A percentile compares a stretch with the other conserved stretches of the same genome.
These are phyloP conservation scores for Auxenochlorella pyrenoidosa DNA, from an alignment of 139 green algal species.

Conservation along the genomic window DNA sequence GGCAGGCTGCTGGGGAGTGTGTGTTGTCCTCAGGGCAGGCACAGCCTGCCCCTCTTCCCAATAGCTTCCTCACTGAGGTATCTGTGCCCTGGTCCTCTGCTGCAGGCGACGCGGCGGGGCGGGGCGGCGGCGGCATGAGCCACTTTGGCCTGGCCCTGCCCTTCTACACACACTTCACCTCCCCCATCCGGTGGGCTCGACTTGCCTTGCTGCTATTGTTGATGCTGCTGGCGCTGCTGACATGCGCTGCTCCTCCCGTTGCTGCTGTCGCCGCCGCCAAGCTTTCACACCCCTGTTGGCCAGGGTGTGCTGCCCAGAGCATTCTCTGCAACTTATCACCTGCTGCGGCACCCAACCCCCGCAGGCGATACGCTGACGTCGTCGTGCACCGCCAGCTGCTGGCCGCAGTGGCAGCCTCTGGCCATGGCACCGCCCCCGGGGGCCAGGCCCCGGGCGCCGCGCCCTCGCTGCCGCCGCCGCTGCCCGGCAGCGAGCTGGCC, in stretches of 20 bases:
- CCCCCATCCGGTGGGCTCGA: constrained; percentile 71
- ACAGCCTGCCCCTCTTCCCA: no score
- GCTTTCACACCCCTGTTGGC: neutral
- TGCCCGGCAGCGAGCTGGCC: constrained; percentile 50
- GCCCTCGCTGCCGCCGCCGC: constrained; percentile 21
- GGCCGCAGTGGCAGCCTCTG: constrained; percentile 48
- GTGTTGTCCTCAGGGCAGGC: no score
- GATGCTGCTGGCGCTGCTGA: no score
- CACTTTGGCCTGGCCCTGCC: constrained; percentile 90
- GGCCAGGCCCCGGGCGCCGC: neutral
- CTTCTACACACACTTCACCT: constrained; percentile 95
- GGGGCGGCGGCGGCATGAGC: constrained; percentile 86
- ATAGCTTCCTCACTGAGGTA: no score
- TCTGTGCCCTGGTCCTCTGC: no score
- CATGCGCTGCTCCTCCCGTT: neutral
- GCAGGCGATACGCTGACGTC: constrained; percentile 88
- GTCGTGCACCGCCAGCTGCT: constrained; percentile 74
- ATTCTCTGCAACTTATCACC: neutral
- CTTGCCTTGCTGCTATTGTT: neutral
- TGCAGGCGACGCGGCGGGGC: constrained; percentile 39
- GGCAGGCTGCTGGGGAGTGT: no score
- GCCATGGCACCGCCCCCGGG: neutral
- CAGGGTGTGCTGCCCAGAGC: neutral
- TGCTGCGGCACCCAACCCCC: constrained; percentile 33
- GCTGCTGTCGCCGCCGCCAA: neutral